Percentiles rank a stretch among this genome's conserved stretches.
These are phyloP conservation scores for Durio zibethinus DNA, from an alignment of 345 rosid genomes.

Conservation along the genomic window DNA sequence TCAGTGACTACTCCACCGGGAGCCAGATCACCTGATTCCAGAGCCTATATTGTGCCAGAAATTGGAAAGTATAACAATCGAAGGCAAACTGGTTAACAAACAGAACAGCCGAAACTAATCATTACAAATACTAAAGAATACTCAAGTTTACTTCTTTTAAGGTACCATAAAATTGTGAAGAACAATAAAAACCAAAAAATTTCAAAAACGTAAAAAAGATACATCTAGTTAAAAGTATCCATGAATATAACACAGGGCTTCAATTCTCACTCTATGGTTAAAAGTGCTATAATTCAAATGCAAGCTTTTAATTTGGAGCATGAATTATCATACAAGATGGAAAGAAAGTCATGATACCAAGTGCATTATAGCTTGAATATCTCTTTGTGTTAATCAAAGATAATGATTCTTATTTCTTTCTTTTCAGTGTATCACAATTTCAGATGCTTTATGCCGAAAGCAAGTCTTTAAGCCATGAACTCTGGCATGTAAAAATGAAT, in stretches of 20 bases:
- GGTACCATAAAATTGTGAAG: not conserved
- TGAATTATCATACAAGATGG: not conserved
- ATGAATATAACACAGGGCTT: not conserved
- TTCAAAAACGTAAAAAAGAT: not conserved
- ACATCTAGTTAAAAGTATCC: not conserved
- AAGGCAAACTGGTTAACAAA: not conserved
- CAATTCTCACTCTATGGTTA: not conserved
- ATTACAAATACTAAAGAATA: not conserved
- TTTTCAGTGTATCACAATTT: not conserved
- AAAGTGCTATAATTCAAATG: not conserved
- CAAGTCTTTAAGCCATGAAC: not conserved
- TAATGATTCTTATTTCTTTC: not conserved
- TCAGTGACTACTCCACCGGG: conserved; percentile 79
- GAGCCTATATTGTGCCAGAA: conserved; percentile 47
- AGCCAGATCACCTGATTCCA: conserved; percentile 65
- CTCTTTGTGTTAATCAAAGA: not conserved
- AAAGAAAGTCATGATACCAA: too few relatives aligned
- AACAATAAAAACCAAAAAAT: not conserved
- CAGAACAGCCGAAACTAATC: not conserved
- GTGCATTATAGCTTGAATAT: not conserved
- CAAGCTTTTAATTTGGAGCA: not conserved
- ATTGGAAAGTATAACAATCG: not conserved
- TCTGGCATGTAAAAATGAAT: not conserved
- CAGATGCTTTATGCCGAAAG: not conserved
- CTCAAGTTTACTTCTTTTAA: not conserved